Evolutionary conservation across 2,329 filamentous ascomycete species (phyloP), one percentile per base, ranked within the genome.

Genomic region (Ophiostoma tasmaniense): DNA sequence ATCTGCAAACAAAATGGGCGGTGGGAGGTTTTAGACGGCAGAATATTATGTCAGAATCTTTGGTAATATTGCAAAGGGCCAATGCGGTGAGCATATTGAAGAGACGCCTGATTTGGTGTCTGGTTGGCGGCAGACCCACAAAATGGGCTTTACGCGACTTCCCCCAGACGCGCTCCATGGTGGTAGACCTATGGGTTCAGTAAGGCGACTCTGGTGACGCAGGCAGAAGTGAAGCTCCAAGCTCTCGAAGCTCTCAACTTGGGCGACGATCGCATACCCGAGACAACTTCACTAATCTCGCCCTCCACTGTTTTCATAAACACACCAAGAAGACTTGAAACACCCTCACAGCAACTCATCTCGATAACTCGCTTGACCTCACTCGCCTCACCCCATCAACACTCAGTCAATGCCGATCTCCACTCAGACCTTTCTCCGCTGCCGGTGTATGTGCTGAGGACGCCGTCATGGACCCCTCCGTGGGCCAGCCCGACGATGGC

Each of bases 401-500:
- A 33, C 33, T 33, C 50, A 25, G 28, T 55, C 66, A 25, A 70
- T 68, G 66, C 62, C n/a, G 50, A 45, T 45, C n/a, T 65, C 22
- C 35, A 45, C 64, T 30, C 22, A 8, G 20, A 11, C 10, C 37
- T 65, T 25, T 14, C 64, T 8, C 35, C 64, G 25, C 35, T 37
- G 7, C 35, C 66, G 22, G 14, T 55, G 33, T 55, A 52, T 66
- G 45, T 39, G 35, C 66, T 67, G 22, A 42, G 33, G 13, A 35
- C 33, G 30, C 7, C 13, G 39, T 22, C 67, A 72, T 71, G 70
- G 68, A 71, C 55, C 52, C 28, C 65, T 39, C 59, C 28, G 45
- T 33, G 28, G 66, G 52, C 39, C 33, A 62, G 22, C 13, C 25
- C 37, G n/a, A 64, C n/a, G 71, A 71, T 35, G 64, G 75, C n/a